Base-by-base conservation (phyloP, 108 stramenopile species). In the Fistulifera pelliculosa region DNA sequence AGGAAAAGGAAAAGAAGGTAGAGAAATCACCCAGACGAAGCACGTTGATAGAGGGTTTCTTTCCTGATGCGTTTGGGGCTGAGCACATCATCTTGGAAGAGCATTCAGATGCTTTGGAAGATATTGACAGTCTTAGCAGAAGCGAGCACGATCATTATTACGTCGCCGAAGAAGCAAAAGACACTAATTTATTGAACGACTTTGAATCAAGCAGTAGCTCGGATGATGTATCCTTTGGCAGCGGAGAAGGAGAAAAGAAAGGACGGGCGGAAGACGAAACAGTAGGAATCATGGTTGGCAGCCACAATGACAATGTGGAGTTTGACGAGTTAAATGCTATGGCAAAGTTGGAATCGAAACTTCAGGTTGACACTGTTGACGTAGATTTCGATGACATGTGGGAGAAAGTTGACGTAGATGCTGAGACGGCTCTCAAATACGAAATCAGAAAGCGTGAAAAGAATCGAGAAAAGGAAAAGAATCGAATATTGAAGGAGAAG, bases 341-440 rank as follows among this genome's bases (percentile, higher is more conserved):
- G 56, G 42, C 28, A 12, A 41, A 23, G 7, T 15, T 57, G 4
- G 56, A 57, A 43, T n/a, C 16, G 42, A 26, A 38, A 23, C 24
- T 57, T 13, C 19, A 24, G 56, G 41, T 23, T 14, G 42, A 57
- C 1, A 19, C 42, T n/a, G 43, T 38, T 27, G 53, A 54, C 3
- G 38, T 13, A 4, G 39, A 57, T 45, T 57, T 57, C 22, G 56
- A 57, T 21, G 56, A 57, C 26, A 40, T 57, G 22, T 57, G 56
- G 56, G 56, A 57, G 17, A 25, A 18, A 21, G 41, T 57, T 10
- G 41, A 39, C 2, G 41, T 23, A 3, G 56, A 57, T 44, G 23
- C 42, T 4, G 14, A 15, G 7, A 44, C 43, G 4, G 41, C 43
- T n/a, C 8, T 44, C 1, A 41, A 57, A 13, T 43, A 23, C 24